A percentile compares a stretch with the other conserved stretches of the same genome.
These are phyloP conservation scores for Lipomyces anomalus DNA, from an alignment of 805 yeast genomes.

Conservation along the genomic window DNA sequence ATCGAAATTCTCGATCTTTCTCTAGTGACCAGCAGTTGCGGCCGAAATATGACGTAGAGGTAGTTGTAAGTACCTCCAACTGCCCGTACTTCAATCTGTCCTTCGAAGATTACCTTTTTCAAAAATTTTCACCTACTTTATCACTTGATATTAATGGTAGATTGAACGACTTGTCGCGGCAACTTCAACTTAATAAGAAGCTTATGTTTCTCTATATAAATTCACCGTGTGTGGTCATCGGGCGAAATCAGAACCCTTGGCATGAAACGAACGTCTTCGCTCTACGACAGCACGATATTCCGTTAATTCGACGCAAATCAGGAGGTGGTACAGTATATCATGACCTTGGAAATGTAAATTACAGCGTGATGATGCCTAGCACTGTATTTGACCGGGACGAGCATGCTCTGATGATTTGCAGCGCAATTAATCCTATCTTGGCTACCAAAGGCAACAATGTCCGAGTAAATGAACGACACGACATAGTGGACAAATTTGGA, in stretches of 20 bases:
- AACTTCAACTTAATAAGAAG: too few relatives aligned
- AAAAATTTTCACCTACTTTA: constrained; percentile 31
- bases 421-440: constrained; percentile 32
- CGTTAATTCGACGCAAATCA: constrained; percentile 68
- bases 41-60: constrained; percentile 38
- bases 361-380: constrained; percentile 69
- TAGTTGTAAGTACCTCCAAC: constrained; percentile 51
- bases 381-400: constrained; percentile 54
- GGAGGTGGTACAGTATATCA: constrained; percentile 98
- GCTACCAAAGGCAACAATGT: constrained; percentile 27
- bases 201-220: constrained; percentile 71
- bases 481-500: constrained; percentile 48
- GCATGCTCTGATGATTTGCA: constrained; percentile 45
- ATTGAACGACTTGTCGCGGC: constrained; percentile 9
- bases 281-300: constrained; percentile 47
- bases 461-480: constrained; percentile 69
- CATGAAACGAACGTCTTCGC: constrained; percentile 66
- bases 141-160: neutral
- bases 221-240: constrained; percentile 82
- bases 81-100: constrained; percentile 77
- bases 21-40: too few relatives aligned
- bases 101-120: constrained; percentile 72
- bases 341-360: constrained; percentile 83
- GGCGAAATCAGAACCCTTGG: constrained; percentile 96
- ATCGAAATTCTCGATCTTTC: too few relatives aligned